Conservation (phyloP, 192 early-diverging fungal genomes). For the Coemansia sp. region DNA sequence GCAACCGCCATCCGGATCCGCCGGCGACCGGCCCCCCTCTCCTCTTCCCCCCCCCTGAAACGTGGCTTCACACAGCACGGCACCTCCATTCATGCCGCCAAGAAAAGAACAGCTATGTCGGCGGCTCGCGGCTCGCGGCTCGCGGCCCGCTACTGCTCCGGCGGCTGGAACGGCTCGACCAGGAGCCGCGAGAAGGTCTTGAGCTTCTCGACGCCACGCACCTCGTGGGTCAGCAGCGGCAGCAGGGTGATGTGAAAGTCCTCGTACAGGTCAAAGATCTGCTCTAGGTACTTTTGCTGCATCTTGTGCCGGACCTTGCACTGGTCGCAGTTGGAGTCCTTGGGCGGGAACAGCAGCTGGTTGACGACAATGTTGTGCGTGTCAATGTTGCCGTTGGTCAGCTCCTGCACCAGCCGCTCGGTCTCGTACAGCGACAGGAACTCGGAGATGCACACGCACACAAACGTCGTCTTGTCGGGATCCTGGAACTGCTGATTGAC, state of each 20-base stretch:
- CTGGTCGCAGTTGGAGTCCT: conserved; percentile 76
- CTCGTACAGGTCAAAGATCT: conserved; percentile 98
- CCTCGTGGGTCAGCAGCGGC: conserved; percentile 93
- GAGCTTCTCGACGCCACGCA: conserved; percentile 90
- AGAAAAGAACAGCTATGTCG: no score
- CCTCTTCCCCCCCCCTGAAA: no score
- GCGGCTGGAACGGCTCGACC: conserved; percentile 66
- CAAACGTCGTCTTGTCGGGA: conserved; percentile 96
- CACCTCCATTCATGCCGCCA: no score
- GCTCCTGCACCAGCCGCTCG: conserved; percentile 98
- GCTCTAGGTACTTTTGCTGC: conserved; percentile 98
- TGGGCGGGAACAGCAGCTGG: conserved; percentile 93
- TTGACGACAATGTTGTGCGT: conserved; percentile 99
- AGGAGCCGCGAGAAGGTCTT: conserved; percentile 90
- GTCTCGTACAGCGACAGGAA: conserved; percentile 99
- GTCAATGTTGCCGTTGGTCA: conserved; percentile 95
- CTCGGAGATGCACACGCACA: conserved; percentile 99
- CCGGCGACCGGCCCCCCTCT: no score
- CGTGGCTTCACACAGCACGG: no score
- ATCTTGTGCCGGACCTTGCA: conserved; percentile 93
- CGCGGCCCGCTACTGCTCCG: no score
- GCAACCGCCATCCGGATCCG: no score
- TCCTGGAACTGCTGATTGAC: conserved; percentile 99
- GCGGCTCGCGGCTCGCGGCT: no score
- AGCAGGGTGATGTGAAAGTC: conserved; percentile 95